Conservation (phyloP, 306 rosid species). For the Quercus gilva region DNA sequence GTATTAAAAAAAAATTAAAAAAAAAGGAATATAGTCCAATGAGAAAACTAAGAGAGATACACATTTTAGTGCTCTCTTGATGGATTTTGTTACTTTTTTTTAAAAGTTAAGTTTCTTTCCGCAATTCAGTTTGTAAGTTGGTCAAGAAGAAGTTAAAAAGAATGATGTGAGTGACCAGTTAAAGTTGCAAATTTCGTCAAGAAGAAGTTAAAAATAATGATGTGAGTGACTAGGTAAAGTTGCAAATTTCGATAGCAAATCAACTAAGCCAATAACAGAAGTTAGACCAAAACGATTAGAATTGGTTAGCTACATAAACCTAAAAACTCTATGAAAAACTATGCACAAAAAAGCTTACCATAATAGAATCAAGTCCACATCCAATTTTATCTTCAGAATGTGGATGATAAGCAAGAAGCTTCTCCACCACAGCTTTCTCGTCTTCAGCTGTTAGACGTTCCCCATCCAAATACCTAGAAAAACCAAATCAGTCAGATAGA, state of each 20-base stretch:
- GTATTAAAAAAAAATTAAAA: not conserved
- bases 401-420: slow-evolving; percentile 78
- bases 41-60: not conserved
- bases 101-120: not conserved
- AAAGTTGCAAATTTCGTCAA: not conserved
- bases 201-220: slow-evolving; percentile 1
- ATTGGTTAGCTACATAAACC: not conserved
- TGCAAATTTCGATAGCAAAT: not conserved
- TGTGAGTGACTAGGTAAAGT: not conserved
- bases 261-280: not conserved
- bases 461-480: slow-evolving; percentile 65
- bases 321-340: not conserved
- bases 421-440: slow-evolving; percentile 61
- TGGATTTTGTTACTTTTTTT: not conserved
- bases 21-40: not conserved
- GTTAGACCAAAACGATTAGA: not conserved
- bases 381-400: slow-evolving; percentile 83
- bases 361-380: slow-evolving; percentile 75
- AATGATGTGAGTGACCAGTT: not conserved
- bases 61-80: not conserved
- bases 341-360: slow-evolving; percentile 42
- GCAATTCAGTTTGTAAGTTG: not conserved
- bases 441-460: slow-evolving; percentile 51
- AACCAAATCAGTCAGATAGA: not conserved
- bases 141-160: slow-evolving; percentile 4